Evolutionary conservation across 176 grass and related monocot genomes (phyloP).

Genomic region (Oropetium thomaeum): DNA sequence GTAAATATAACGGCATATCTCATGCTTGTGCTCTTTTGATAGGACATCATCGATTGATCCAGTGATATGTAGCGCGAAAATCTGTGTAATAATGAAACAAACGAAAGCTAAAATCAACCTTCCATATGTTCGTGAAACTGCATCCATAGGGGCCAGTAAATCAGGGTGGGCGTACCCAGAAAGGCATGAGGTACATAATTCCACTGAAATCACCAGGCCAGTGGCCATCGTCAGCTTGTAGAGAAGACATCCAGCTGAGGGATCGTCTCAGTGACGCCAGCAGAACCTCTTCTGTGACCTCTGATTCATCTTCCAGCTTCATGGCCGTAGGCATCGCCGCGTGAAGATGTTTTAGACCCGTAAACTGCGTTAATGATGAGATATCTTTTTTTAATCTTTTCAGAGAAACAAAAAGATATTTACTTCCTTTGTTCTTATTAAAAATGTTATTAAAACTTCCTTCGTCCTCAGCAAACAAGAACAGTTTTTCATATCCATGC

Average conservation of each 20-base stretch:
- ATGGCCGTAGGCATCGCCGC: not conserved
- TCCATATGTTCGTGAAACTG: too few relatives aligned
- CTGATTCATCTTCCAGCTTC: not conserved
- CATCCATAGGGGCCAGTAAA: too few relatives aligned
- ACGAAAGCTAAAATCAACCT: not conserved
- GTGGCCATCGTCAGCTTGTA: conserved; percentile 13
- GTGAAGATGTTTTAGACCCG: not conserved
- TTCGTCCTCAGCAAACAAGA: too few relatives aligned
- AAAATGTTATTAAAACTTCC: too few relatives aligned
- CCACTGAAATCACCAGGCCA: conserved; percentile 18
- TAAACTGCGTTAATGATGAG: not conserved
- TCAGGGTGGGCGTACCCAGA: conserved; percentile 1
- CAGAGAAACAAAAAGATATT: too few relatives aligned
- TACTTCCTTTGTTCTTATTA: too few relatives aligned
- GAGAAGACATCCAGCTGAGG: not conserved
- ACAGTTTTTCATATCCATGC: too few relatives aligned
- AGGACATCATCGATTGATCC: conserved; percentile 18
- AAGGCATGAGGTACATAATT: not conserved
- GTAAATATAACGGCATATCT: conserved; percentile 46
- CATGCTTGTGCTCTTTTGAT: conserved; percentile 11
- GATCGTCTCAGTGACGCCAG: not conserved
- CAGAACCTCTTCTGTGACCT: not conserved
- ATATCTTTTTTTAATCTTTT: too few relatives aligned
- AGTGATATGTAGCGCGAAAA: conserved; percentile 32
- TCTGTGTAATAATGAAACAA: not conserved